Evolutionary conservation across 305 asterid species (phyloP).

Genomic region (Fraxinus greggii): DNA sequence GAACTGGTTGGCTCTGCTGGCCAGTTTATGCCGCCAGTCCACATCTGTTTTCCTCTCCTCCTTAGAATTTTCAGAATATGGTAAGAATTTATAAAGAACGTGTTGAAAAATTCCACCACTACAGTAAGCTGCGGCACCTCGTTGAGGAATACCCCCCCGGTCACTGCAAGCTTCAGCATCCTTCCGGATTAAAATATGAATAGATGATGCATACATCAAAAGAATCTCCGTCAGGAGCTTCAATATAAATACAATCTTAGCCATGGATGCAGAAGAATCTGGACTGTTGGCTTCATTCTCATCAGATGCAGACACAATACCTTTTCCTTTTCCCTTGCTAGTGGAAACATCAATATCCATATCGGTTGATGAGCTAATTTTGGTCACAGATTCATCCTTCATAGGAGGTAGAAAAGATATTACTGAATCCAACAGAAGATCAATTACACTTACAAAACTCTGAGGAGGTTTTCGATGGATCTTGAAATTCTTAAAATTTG

Average conservation of each 20-base stretch:
- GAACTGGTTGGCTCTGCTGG: constrained; percentile 85
- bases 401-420: constrained; percentile 61
- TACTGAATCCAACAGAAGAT: constrained; percentile 73
- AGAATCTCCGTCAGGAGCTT: constrained; percentile 87
- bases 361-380: constrained; percentile 53
- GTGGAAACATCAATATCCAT: constrained; percentile 85
- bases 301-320: constrained; percentile 52
- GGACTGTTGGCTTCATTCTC: constrained; percentile 53
- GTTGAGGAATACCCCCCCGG: constrained; percentile 44
- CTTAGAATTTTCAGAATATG: constrained; percentile 50
- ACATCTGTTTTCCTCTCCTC: constrained; percentile 78
- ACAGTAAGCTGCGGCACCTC: constrained; percentile 37
- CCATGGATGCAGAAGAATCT: constrained; percentile 80
- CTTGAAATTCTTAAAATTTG: constrained; percentile 61
- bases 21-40: constrained; percentile 94
- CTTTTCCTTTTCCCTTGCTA: constrained; percentile 82
- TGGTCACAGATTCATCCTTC: constrained; percentile 52
- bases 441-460: constrained; percentile 74
- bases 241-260: constrained; percentile 73
- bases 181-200: constrained; percentile 73
- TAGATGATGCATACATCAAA: constrained; percentile 73
- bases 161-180: constrained; percentile 77
- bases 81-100: constrained; percentile 69
- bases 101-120: constrained; percentile 76
- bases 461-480: constrained; percentile 77